Percentiles rank a stretch among this genome's conserved stretches.
Conservation (phyloP, 345 rosid genomes). For the Turnera subulata region DNA sequence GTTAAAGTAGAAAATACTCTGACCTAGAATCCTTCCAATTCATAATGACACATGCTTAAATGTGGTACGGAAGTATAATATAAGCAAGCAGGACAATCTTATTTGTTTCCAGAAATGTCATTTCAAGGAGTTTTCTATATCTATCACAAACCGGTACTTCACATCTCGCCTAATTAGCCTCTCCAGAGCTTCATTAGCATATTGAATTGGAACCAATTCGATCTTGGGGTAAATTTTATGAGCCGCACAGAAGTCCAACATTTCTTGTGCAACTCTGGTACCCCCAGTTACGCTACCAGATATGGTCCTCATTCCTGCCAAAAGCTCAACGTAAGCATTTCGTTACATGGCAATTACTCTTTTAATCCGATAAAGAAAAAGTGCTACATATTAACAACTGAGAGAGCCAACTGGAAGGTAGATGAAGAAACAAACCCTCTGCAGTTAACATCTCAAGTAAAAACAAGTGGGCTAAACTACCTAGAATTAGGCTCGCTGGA, state of each 20-base stretch:
- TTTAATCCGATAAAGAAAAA: background rate
- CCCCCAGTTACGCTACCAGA: constrained; percentile 73
- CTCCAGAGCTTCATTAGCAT: constrained; percentile 71
- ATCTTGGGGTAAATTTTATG: constrained; percentile 66
- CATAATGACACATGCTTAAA: too few species aligned
- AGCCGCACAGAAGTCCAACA: constrained; percentile 73
- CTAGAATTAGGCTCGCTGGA: constrained; percentile 61
- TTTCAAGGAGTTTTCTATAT: constrained; percentile 54
- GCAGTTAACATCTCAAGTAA: too few species aligned
- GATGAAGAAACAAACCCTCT: background rate
- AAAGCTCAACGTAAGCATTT: constrained; percentile 4
- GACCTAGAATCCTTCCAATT: too few species aligned
- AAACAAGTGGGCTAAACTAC: constrained; percentile 22
- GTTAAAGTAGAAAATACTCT: too few species aligned
- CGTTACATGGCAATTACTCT: background rate
- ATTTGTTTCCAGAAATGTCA: too few species aligned
- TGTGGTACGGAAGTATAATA: too few species aligned
- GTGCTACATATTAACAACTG: background rate
- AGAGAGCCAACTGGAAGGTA: background rate
- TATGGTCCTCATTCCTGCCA: constrained; percentile 60
- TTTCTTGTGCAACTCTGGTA: constrained; percentile 64
- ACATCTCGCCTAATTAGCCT: constrained; percentile 70
- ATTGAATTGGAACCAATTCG: constrained; percentile 63
- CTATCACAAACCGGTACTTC: constrained; percentile 83
- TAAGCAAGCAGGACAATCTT: too few species aligned